Percentiles rank a stretch among this genome's conserved stretches.
These are phyloP conservation scores for Triangularia verruculosa DNA, from an alignment of 2,329 filamentous ascomycete genomes.

Conservation along the genomic window DNA sequence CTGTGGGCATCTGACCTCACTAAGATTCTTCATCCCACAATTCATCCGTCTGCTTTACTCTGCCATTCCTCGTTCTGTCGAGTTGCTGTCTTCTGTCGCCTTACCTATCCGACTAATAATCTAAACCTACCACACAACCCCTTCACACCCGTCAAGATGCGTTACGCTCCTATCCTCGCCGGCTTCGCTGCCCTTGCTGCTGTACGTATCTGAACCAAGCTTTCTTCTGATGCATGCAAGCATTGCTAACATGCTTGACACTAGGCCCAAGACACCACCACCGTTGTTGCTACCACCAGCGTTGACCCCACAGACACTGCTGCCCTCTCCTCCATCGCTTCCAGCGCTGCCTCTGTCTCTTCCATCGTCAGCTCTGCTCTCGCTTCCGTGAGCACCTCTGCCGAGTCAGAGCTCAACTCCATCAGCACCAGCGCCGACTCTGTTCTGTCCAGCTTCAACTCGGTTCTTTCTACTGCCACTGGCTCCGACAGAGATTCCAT, in stretches of 20 bases:
- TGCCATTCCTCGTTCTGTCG: neutral
- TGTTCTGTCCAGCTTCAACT: constrained; percentile 29
- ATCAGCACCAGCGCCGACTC: constrained; percentile 27
- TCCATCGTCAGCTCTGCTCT: constrained; percentile 21
- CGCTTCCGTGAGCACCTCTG: constrained; percentile 27
- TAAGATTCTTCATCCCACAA: neutral
- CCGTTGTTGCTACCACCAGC: neutral
- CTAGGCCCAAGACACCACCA: constrained; percentile 27
- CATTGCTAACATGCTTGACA: constrained; percentile 8
- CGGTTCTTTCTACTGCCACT: constrained; percentile 30
- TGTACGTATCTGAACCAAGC: constrained; percentile 23
- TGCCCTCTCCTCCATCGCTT: constrained; percentile 19
- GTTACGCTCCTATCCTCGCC: constrained; percentile 39
- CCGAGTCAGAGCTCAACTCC: constrained; percentile 28
- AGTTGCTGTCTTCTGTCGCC: neutral
- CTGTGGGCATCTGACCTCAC: constrained; percentile 1
- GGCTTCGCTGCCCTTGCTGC: constrained; percentile 35
- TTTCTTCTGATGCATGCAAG: neutral
- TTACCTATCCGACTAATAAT: neutral
- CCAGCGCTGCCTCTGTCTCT: constrained; percentile 12
- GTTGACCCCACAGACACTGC: constrained; percentile 16
- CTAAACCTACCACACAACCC: neutral
- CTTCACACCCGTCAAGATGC: constrained; percentile 38
- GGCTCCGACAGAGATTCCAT: constrained; percentile 30
- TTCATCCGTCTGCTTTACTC: neutral